Evolutionary conservation across 139 green algal species (phyloP).

Genomic region (Tetradesmus obliquus): DNA sequence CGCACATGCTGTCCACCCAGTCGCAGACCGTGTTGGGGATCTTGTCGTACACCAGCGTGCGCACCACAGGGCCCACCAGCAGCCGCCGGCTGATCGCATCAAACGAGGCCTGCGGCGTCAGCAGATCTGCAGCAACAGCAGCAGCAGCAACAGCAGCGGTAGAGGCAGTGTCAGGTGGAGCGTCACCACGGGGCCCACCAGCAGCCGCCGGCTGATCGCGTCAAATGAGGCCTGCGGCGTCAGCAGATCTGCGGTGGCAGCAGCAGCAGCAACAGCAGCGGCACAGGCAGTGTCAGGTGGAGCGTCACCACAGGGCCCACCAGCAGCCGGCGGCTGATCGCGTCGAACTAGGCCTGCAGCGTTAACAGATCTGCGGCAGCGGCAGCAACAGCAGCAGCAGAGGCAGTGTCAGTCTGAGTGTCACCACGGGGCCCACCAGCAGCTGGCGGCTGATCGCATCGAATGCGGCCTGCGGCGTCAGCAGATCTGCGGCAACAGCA

Average conservation of each 20-base stretch:
- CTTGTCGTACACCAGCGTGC: slow-evolving; percentile 92
- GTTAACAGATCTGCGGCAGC: slow-evolving; percentile 77
- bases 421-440: slow-evolving; percentile 90
- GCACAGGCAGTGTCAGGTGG: slow-evolving; percentile 26
- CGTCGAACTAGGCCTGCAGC: slow-evolving; percentile 77
- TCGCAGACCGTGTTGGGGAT: slow-evolving; percentile 53
- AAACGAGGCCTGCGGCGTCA: slow-evolving; percentile 81
- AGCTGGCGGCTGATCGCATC: slow-evolving; percentile 75
- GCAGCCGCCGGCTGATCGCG: slow-evolving; percentile 76
- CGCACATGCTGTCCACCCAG: slow-evolving; percentile 88
- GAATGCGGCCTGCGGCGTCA: slow-evolving; percentile 81
- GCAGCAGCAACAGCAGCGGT: slow-evolving; percentile 61
- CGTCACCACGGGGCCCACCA: slow-evolving; percentile 90
- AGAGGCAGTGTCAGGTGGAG: slow-evolving; percentile 27
- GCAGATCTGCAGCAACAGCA: slow-evolving; percentile 76
- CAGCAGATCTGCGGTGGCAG: slow-evolving; percentile 75
- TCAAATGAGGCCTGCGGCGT: slow-evolving; percentile 78
- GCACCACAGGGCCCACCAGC: slow-evolving; percentile 91
- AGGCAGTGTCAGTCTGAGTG: slow-evolving; percentile 1
- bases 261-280: slow-evolving; percentile 68
- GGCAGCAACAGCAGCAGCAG: slow-evolving; percentile 67
- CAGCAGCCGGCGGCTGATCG: slow-evolving; percentile 80
- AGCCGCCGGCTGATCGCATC: slow-evolving; percentile 75
- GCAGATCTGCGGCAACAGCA: slow-evolving; percentile 76
- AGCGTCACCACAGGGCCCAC: slow-evolving; percentile 86